Evolutionary conservation across 75 land plant species (phyloP), one percentile per base, ranked within the genome.

Genomic region (Gnetum montanum): DNA sequence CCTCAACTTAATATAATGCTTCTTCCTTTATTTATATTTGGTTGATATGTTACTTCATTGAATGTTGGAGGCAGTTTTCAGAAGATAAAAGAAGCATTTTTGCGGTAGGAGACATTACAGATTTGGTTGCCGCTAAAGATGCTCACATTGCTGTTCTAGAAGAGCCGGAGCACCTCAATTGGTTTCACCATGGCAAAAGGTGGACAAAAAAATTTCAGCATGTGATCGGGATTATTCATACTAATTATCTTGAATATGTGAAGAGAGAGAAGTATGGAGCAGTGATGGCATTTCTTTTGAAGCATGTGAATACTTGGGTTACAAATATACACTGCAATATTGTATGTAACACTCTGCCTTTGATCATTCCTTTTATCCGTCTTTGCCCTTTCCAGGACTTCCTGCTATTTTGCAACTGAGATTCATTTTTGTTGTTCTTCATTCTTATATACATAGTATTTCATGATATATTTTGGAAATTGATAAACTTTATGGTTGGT

Each of bases 131-230:
- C 49, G 78, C 84, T 57, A 76, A 72, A 28, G 83, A 81, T 26
- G 89, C 83, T 18, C 89, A 85, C 61, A 33, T 88, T 62, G 94
- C 90, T 30, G 80, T 88, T 12, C 85, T 88, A 36, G 94, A 88
- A 73, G 94, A 88, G 59, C 94, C 94, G 40, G 94, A 88, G 64
- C 94, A 88, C 71, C 85, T 88, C 33, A 88, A 82, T 0, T 88
- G 94, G 94, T 88, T 70, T 59, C 86, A 88, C 59, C 94, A 88
- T 58, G 94, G 94, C 2, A 64, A 66, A 51, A 75, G 81, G 67
- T 88, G 94, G 94, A 88, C 81, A 55, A 64, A 58, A 8, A 88
- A 85, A 59, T 88, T 88, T 46, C 62, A 60, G 11, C 20, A 65
- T 48, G 94, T 88, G 35, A 50, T 88, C 61, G 94, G 94, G n/a